Conservation (phyloP, 169 alveolate species). For the Plasmodium reichenowi region DNA sequence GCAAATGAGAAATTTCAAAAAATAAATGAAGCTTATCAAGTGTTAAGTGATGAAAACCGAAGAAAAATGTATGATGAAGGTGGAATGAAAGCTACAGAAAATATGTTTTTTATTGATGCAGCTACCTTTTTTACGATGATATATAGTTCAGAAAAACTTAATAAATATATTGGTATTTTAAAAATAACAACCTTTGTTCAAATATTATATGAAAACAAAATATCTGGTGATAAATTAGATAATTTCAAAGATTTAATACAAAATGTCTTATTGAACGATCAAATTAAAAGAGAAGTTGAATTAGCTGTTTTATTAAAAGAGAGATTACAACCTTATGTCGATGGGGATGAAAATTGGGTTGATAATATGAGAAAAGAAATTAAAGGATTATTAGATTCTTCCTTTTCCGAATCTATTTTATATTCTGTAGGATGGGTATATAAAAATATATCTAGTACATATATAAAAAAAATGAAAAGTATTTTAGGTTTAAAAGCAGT, state of each 20-base stretch:
- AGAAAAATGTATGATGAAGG: conserved; percentile 86
- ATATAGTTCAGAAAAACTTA: conserved; percentile 81
- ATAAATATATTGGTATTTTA: conserved; percentile 80
- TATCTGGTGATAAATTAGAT: conserved; percentile 17
- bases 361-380: conserved; percentile 50
- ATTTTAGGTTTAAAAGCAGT: conserved; percentile 84
- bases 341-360: conserved; percentile 39
- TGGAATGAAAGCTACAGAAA: conserved; percentile 67
- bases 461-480: conserved; percentile 81
- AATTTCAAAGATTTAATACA: background rate
- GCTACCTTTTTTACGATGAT: conserved; percentile 80
- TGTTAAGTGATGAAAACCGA: conserved; percentile 87
- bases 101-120: conserved; percentile 74
- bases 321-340: conserved; percentile 53
- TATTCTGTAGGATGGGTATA: conserved; percentile 86
- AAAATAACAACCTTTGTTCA: conserved; percentile 66
- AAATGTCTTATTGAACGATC: conserved; percentile 71
- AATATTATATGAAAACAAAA: background rate
- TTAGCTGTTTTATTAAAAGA: conserved; percentile 78
- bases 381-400: conserved; percentile 27
- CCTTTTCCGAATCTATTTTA: conserved; percentile 78
- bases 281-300: conserved; percentile 76
- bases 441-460: conserved; percentile 79
- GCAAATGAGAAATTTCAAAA: conserved; percentile 79
- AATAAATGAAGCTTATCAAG: conserved; percentile 91